Percentiles rank a stretch among this genome's conserved stretches.
Conservation (phyloP, 2,329 filamentous ascomycete genomes). For the Geosmithia morbida region DNA sequence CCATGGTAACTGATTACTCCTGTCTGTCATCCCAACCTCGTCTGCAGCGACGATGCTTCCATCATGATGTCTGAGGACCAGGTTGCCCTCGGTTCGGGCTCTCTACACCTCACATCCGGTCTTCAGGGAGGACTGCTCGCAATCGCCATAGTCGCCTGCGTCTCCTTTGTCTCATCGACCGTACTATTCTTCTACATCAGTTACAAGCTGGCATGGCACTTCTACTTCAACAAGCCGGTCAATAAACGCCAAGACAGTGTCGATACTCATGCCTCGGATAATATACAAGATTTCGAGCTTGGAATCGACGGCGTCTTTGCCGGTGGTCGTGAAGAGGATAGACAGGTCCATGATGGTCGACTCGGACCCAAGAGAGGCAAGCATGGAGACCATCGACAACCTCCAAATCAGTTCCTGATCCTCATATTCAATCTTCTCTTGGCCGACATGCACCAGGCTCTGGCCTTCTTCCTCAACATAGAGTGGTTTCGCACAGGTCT, state of each 20-base stretch:
- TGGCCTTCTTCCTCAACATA: conserved; percentile 49
- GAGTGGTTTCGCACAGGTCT: conserved; percentile 39
- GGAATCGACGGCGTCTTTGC: conserved; percentile 20
- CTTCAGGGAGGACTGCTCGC: conserved; percentile 13
- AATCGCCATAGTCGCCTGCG: conserved; percentile 13
- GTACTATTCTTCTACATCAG: conserved; percentile 15
- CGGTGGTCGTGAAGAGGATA: conserved; percentile 1
- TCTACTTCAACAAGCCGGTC: conserved; percentile 6
- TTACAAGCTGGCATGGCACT: conserved; percentile 16
- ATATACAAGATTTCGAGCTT: conserved; percentile 14
- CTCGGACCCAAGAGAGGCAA: neutral
- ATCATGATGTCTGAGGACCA: conserved; percentile 5
- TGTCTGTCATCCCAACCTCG: no score
- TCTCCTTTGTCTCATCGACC: conserved; percentile 15
- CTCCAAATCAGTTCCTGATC: conserved; percentile 52
- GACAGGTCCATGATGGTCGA: neutral
- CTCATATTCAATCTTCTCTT: conserved; percentile 56
- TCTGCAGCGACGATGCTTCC: neutral
- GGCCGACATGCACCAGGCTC: conserved; percentile 52
- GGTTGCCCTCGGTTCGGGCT: conserved; percentile 8
- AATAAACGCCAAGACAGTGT: neutral
- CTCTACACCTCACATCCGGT: conserved; percentile 7
- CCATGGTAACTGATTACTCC: no score
- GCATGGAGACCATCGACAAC: conserved; percentile 8
- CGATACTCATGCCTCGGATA: neutral